Evolutionary conservation across 768 basidiomycete species (phyloP), one percentile per base, ranked within the genome.

Genomic region (Clitopilus passeckerianus): DNA sequence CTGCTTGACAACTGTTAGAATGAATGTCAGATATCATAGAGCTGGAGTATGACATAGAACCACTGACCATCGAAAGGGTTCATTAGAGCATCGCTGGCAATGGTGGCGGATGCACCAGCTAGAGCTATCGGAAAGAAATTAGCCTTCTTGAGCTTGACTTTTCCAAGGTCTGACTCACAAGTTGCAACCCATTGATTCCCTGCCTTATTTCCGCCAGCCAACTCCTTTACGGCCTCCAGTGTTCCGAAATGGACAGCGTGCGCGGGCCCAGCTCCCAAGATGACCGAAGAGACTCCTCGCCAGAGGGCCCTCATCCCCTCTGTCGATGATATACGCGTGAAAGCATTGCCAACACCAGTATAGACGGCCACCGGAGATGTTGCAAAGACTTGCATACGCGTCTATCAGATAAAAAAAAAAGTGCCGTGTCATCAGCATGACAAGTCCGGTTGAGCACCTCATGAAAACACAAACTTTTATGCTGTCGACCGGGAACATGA

Each of bases 401-500:
- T 98, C 97, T 99, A 67, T 18, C 34, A 37, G 15, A 18, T 9
- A 59, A 54, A 53, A 60, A 52, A 62, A 57, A 57, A 41, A 27
- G 15, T 27, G 41, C 18, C 46, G 27, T 30, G 27, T 30, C 30
- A 20, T 44, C 50, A 14, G 34, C 23, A 53, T 23, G 54, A 5
- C 14, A 30, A 30, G 27, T 30, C 27, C 27, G 27, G 27, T 20
- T 10, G 12, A 22, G 5, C 22, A 50, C 18, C 12, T 50, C 22
- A 20, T 22, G 20, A 50, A 18, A 18, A 60, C 14, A 75, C 87
- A 60, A 59, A 92, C 97, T 82, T 99, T 99, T 71, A 99, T 98
- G 68, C 93, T 96, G 77, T 99, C 97, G 63, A 98, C 78, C 5
- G 97, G 97, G 71, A 92, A 99, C 90, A 99, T 98, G 71, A 97